Conservation (phyloP, 1,139 yeast species). For the Scheffersomyces segobiensis region DNA sequence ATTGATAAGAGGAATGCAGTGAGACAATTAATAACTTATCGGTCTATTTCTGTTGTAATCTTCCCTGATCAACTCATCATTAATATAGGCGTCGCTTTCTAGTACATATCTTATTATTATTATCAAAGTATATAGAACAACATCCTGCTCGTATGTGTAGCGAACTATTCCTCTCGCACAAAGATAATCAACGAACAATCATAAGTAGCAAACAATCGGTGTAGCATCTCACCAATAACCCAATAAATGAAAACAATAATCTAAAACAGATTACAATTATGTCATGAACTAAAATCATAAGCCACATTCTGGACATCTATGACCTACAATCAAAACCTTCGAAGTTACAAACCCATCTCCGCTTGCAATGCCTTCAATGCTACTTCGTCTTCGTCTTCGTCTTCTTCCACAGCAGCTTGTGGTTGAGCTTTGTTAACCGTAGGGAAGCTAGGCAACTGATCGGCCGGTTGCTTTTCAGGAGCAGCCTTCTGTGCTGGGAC, state of each 20-base stretch:
- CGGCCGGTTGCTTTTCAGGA: conserved; percentile 13
- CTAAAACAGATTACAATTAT: not conserved
- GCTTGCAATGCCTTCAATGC: conserved; percentile 89
- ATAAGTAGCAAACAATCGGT: not conserved
- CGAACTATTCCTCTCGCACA: not conserved
- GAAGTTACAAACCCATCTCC: conserved; percentile 80
- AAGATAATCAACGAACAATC: not conserved
- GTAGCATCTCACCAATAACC: not conserved
- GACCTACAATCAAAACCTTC: not conserved
- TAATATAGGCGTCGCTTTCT: not conserved
- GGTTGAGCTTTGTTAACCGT: conserved; percentile 35
- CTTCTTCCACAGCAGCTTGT: conserved; percentile 52
- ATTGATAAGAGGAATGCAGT: not conserved
- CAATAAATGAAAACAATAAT: not conserved
- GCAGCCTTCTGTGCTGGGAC: conserved; percentile 22
- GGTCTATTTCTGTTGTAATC: no score
- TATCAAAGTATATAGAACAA: not conserved
- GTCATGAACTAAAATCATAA: not conserved
- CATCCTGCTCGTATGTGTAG: not conserved
- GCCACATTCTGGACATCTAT: not conserved
- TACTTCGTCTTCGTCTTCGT: conserved; percentile 90
- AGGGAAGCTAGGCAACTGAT: conserved; percentile 51
- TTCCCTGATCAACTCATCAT: no score
- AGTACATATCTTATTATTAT: not conserved
- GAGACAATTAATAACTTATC: no score